Conservation (phyloP, 2,329 filamentous ascomycete genomes). For the Diaporthe sp. region DNA sequence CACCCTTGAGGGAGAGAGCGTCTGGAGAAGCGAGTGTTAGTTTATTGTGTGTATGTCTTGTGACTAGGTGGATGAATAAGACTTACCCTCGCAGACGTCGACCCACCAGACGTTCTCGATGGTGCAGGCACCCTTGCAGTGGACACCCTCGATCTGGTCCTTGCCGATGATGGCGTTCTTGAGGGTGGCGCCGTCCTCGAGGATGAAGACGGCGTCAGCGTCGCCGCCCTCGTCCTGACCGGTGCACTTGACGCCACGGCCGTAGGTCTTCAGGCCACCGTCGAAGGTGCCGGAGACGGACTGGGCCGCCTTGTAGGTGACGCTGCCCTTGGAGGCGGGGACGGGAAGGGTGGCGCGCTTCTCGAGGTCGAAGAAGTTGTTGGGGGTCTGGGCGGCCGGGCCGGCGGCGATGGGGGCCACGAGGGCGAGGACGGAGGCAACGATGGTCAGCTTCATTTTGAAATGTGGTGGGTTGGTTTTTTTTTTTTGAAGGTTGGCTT, state of each 20-base stretch:
- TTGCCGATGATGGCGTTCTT: slow-evolving; percentile 63
- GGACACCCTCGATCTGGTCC: slow-evolving; percentile 58
- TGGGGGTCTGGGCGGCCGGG: slow-evolving; percentile 20
- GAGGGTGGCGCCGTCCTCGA: slow-evolving; percentile 60
- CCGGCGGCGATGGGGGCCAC: slow-evolving; percentile 22
- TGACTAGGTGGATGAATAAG: neutral
- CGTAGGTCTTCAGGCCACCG: slow-evolving; percentile 48
- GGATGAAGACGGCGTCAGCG: slow-evolving; percentile 58
- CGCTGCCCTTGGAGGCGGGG: slow-evolving; percentile 11
- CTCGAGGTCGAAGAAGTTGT: slow-evolving; percentile 12
- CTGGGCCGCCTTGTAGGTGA: slow-evolving; percentile 6
- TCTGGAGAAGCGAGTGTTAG: slow-evolving; percentile 28
- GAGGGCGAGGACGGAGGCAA: slow-evolving; percentile 8
- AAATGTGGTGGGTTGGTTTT: neutral
- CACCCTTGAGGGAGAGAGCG: slow-evolving; percentile 47
- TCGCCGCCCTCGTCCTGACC: slow-evolving; percentile 40
- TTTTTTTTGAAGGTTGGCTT: neutral
- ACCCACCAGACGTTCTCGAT: slow-evolving; percentile 49
- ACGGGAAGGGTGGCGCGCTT: neutral
- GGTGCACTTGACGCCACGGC: slow-evolving; percentile 35
- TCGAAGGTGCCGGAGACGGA: slow-evolving; percentile 27
- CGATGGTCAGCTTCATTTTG: slow-evolving; percentile 28
- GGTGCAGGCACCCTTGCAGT: slow-evolving; percentile 58
- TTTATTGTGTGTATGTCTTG: no score
- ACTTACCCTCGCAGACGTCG: slow-evolving; percentile 45